A percentile compares a stretch with the other conserved stretches of the same genome.
phyloP scores from a whole-genome alignment of 208 protist species.

The Novymonas esmeraldas region DNA sequence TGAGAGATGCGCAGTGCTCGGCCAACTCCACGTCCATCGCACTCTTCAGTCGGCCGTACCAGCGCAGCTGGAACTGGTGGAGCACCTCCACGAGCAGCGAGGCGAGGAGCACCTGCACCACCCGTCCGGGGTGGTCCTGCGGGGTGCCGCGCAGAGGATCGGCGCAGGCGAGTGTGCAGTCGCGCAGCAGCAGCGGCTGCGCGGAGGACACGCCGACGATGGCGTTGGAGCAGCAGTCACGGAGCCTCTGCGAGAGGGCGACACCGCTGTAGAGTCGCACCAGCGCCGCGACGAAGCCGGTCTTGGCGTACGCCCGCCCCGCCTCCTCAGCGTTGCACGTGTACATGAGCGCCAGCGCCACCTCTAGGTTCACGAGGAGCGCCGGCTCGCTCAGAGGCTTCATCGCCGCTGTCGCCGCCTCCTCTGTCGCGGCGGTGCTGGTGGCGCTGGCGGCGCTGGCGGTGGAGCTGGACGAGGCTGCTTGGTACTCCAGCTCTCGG shows the following conservation, averaged over 20 bases:
- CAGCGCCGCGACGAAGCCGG: conserved; percentile 10
- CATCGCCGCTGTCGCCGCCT: conserved; percentile 6
- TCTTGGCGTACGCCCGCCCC: conserved; percentile 9
- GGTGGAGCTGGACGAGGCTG: neutral
- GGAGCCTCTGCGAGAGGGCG: conserved; percentile 30
- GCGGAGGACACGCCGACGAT: conserved; percentile 28
- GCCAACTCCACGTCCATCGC: conserved; percentile 13
- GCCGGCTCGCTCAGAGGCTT: conserved; percentile 54
- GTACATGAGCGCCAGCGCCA: conserved; percentile 34
- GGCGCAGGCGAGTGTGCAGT: conserved; percentile 11
- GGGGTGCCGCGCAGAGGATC: conserved; percentile 8
- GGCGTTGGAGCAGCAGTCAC: conserved; percentile 26
- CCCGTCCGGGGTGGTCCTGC: conserved; percentile 12
- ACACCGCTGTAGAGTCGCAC: conserved; percentile 23
- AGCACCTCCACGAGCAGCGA: conserved; percentile 35
- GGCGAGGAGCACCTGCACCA: conserved; percentile 30
- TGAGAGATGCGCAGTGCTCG: conserved; percentile 29
- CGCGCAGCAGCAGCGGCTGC: conserved; percentile 14
- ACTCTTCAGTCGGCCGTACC: conserved; percentile 8
- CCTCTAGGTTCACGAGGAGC: conserved; percentile 55
- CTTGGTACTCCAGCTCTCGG: conserved; percentile 26
- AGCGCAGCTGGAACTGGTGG: conserved; percentile 35
- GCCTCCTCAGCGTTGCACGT: conserved; percentile 28
- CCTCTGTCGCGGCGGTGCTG: neutral
- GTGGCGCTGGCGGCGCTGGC: neutral